phyloP scores from a whole-genome alignment of 345 rosid species.

The Eucalyptus curtisii region DNA sequence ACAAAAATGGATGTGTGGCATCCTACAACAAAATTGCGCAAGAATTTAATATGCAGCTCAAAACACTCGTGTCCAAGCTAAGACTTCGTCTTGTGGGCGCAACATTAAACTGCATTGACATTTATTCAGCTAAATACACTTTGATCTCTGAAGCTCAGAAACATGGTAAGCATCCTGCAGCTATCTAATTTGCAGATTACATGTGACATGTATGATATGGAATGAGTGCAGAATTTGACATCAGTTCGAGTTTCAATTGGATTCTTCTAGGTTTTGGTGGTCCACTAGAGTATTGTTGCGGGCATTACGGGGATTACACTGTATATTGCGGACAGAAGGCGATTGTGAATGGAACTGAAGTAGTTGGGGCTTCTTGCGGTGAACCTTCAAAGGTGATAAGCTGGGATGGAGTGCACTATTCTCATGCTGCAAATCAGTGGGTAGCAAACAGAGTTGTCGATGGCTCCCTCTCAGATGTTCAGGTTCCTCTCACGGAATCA shows the following conservation, averaged over 20 bases:
- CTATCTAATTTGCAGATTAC: not conserved
- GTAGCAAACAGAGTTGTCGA: conserved; percentile 53
- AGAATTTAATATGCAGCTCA: conserved; percentile 65
- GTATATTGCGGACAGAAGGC: conserved; percentile 43
- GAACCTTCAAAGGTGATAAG: conserved; percentile 26
- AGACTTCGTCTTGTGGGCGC: conserved; percentile 49
- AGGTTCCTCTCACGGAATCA: conserved; percentile 37
- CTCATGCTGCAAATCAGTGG: conserved; percentile 61
- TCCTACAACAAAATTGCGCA: conserved; percentile 62
- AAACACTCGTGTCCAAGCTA: conserved; percentile 35
- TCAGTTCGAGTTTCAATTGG: not conserved
- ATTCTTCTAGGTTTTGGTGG: conserved; percentile 27
- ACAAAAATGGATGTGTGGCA: conserved; percentile 62
- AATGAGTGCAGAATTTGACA: not conserved
- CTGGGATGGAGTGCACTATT: conserved; percentile 52
- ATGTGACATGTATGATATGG: not conserved
- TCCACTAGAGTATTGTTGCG: conserved; percentile 54
- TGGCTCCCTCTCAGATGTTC: conserved; percentile 53
- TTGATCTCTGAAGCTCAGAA: not conserved
- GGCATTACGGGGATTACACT: conserved; percentile 31
- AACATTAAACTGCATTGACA: conserved; percentile 63
- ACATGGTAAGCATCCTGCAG: not conserved
- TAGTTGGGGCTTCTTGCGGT: conserved; percentile 28
- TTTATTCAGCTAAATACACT: conserved; percentile 46
- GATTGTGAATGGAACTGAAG: conserved; percentile 21